phyloP scores from a whole-genome alignment of 176 grass and related monocot genomes.

The Avena sativa region DNA sequence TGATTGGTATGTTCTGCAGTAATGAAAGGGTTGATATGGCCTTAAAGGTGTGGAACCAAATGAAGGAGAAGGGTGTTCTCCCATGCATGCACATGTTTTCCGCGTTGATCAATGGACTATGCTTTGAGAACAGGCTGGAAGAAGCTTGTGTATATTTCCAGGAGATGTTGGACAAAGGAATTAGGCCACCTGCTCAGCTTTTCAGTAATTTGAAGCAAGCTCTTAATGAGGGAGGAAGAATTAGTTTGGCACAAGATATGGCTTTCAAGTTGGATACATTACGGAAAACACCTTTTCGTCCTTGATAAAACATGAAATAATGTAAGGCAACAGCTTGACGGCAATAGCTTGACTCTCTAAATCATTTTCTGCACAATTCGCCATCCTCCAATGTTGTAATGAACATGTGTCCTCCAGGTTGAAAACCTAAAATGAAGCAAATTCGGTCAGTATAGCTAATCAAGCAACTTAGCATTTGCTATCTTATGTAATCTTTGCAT shows the following conservation, averaged over 20 bases:
- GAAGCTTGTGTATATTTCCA: conserved; percentile 68
- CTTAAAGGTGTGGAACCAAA: conserved; percentile 75
- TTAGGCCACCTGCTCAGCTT: conserved; percentile 54
- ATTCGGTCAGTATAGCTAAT: conserved; percentile 1
- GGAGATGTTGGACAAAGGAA: conserved; percentile 26
- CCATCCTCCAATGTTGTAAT: neutral
- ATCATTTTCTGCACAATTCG: conserved; percentile 11
- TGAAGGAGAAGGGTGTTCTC: conserved; percentile 64
- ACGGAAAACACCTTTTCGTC: conserved; percentile 49
- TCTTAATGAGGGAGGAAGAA: conserved; percentile 62
- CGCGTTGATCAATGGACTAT: conserved; percentile 66
- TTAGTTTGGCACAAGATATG: conserved; percentile 65
- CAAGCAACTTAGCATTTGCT: conserved; percentile 10
- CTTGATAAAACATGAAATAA: conserved; percentile 43
- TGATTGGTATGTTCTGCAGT: conserved; percentile 71
- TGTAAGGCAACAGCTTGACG: neutral
- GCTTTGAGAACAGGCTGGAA: conserved; percentile 70
- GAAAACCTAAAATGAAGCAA: neutral
- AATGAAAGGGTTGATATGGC: conserved; percentile 77
- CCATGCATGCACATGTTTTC: conserved; percentile 83
- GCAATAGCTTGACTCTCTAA: neutral
- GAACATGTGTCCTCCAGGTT: neutral
- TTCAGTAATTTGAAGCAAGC: conserved; percentile 72
- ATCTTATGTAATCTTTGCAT: conserved; percentile 3
- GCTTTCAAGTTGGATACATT: conserved; percentile 55